Evolutionary conservation across 1,284 basidiomycete genomes (phyloP), one percentile per base, ranked within the genome.

Genomic region (Singerocomus rubriflavus): DNA sequence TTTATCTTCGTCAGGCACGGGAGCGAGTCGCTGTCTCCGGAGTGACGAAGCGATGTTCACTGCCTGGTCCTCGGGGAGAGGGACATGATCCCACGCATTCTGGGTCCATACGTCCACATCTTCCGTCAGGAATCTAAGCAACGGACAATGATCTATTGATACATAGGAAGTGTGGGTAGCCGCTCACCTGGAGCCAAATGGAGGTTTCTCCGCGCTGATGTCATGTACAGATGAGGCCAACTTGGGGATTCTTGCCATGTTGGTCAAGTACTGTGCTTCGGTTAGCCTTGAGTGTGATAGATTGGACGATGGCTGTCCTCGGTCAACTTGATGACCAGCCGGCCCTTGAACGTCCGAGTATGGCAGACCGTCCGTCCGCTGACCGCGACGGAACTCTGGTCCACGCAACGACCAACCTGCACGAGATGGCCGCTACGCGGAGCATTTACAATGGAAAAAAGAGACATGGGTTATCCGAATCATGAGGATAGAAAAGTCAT

Each of bases 41-140:
- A 93, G 74, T 6, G 91, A 85, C 17, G 81, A 72, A 13, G 80
- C 75, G 46, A 93, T 90, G 30, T 72, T 71, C 30, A 85, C 81
- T 39, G 71, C 75, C 62, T 93, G 91, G 69, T 91, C 88, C 17
- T 82, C 75, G 8, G 92, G 92, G 9, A 89, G 84, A 36, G 86
- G 86, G 30, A 91, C 92, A 66, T 94, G 91, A 67, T 95, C 92
- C 92, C 92, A 91, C 1, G 87, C 88, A 58, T 91, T 90, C 51
- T 88, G 83, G 31, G 76, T 75, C 83, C 85, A 91, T 8, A 90
- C 84, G 57, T 87, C 76, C 8, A 71, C 65, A 43, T 81, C 75
- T 17, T 81, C 72, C 43, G 77, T 84, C 42, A 88, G 74, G 63
- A 85, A 87, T 64, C 85, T 85, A 43, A 32, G 14, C n/a, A 31